These are phyloP conservation scores for Rhizophora mangle DNA, from an alignment of 345 rosid species.

Conservation along the genomic window DNA sequence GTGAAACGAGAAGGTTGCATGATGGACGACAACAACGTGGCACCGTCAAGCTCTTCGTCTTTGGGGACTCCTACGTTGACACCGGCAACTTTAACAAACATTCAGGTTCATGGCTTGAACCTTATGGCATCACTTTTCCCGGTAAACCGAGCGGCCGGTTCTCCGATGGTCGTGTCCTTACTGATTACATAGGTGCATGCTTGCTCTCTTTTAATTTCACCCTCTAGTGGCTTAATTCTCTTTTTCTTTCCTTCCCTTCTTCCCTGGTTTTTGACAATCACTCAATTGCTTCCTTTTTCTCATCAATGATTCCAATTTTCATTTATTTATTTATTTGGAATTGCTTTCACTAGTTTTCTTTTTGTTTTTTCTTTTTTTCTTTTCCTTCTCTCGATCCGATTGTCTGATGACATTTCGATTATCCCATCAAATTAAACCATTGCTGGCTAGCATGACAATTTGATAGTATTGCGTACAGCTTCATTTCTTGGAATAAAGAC, in stretches of 20 bases:
- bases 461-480: not conserved
- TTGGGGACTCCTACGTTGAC: constrained; percentile 22
- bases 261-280: not conserved
- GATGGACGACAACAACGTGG: not conserved
- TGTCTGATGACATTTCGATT: no score
- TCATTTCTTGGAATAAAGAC: constrained; percentile 7
- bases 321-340: no score
- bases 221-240: not conserved
- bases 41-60: constrained; percentile 12
- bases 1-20: not conserved
- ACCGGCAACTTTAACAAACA: constrained; percentile 7
- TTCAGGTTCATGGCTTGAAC: constrained; percentile 11
- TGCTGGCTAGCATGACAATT: not conserved
- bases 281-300: no score
- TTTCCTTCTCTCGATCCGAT: no score
- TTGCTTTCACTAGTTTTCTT: no score
- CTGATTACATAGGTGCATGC: constrained; percentile 12
- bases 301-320: no score
- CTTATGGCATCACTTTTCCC: constrained; percentile 18
- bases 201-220: not conserved
- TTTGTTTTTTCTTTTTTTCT: no score
- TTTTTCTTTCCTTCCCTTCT: not conserved
- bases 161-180: constrained; percentile 26
- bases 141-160: constrained; percentile 21
- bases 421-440: no score